phyloP scores from a whole-genome alignment of 2,329 filamentous ascomycete genomes.

The Colletotrichum trifolii region DNA sequence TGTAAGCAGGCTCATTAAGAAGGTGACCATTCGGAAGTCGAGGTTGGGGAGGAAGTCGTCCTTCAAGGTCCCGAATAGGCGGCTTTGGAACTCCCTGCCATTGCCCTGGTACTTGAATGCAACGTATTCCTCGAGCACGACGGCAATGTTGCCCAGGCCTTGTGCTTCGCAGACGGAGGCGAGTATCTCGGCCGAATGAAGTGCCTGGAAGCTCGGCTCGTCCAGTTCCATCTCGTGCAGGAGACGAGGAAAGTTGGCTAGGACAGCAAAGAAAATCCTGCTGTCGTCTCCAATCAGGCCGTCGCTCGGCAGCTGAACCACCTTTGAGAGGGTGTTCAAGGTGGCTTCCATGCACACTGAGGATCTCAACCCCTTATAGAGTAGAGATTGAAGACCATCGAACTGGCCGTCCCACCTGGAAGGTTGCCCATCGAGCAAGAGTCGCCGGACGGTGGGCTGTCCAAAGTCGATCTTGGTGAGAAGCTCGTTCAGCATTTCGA shows the following conservation, averaged over 20 bases:
- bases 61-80: conserved; percentile 79
- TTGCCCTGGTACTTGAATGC: conserved; percentile 70
- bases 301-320: conserved; percentile 83
- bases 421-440: conserved; percentile 83
- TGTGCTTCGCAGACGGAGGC: conserved; percentile 79
- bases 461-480: conserved; percentile 85
- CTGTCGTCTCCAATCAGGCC: conserved; percentile 84
- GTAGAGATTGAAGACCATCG: conserved; percentile 83
- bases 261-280: conserved; percentile 83
- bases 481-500: conserved; percentile 91
- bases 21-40: conserved; percentile 87
- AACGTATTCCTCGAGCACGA: conserved; percentile 77
- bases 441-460: conserved; percentile 73
- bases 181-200: conserved; percentile 75
- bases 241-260: conserved; percentile 92
- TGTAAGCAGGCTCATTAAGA: conserved; percentile 89
- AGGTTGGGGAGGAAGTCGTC: conserved; percentile 83
- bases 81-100: conserved; percentile 79
- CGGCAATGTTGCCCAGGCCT: conserved; percentile 73
- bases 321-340: conserved; percentile 79
- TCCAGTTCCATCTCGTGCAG: conserved; percentile 80
- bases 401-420: conserved; percentile 90
- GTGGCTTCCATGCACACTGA: conserved; percentile 84
- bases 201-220: conserved; percentile 63
- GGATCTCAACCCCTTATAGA: conserved; percentile 93